Percentiles rank a stretch among this genome's conserved stretches.
These are phyloP conservation scores for Rubus parviflorus DNA, from an alignment of 306 rosid species.

Conservation along the genomic window DNA sequence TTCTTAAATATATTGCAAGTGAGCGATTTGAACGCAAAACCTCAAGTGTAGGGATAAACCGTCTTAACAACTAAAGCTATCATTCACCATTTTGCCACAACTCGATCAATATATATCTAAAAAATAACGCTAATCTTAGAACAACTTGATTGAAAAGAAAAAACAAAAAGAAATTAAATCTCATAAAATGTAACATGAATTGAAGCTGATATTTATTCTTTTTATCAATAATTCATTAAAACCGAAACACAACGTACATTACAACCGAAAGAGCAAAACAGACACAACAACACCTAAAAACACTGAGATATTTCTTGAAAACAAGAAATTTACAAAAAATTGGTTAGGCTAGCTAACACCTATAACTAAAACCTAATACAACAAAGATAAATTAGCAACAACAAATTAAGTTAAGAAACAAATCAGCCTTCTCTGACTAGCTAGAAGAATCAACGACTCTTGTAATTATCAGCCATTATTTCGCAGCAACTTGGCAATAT, in stretches of 20 bases:
- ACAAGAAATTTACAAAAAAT: constrained; percentile 18
- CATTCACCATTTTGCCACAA: not conserved
- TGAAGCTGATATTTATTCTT: not conserved
- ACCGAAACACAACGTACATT: not conserved
- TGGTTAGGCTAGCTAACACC: constrained; percentile 12
- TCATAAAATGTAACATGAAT: not conserved
- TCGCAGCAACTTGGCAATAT: constrained; percentile 32
- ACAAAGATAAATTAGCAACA: not conserved
- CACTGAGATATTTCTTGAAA: constrained; percentile 10
- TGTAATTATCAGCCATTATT: constrained; percentile 15
- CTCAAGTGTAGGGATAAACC: too few relatives aligned
- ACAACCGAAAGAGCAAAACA: not conserved
- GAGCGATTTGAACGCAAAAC: too few relatives aligned
- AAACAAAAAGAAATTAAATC: not conserved
- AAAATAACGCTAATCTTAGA: not conserved
- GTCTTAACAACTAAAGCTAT: not conserved
- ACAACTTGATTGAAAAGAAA: too few relatives aligned
- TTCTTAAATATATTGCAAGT: not conserved
- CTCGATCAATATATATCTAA: not conserved
- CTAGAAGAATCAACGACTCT: constrained; percentile 1
- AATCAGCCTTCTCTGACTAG: not conserved
- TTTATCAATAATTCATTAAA: not conserved
- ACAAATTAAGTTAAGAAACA: not conserved
- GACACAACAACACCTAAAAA: not conserved
- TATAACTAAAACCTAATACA: not conserved